Evolutionary conservation across 2,329 filamentous ascomycete species (phyloP).

Genomic region (Epichloe scottii): DNA sequence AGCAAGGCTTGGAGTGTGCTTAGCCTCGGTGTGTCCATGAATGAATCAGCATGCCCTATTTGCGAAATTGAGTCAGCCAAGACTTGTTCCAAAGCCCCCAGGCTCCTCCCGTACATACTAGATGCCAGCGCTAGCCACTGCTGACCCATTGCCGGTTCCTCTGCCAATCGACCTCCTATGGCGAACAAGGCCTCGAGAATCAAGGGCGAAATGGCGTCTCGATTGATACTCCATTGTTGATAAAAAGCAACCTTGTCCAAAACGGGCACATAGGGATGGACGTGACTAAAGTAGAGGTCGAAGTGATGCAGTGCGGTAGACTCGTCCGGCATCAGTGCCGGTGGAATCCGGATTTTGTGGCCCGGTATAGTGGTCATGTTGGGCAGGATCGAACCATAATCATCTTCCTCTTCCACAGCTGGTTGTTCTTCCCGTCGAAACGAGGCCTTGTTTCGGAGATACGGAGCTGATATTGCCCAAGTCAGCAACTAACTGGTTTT

Average conservation of each 20-base stretch:
- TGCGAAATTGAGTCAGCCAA: background rate
- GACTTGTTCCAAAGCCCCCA: background rate
- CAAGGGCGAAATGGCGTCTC: slow-evolving; percentile 76
- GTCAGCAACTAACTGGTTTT: background rate
- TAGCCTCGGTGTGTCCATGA: slow-evolving; percentile 80
- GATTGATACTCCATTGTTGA: slow-evolving; percentile 75
- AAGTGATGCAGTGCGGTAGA: slow-evolving; percentile 75
- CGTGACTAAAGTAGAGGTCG: slow-evolving; percentile 77
- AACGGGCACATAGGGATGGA: slow-evolving; percentile 88
- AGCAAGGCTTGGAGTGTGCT: slow-evolving; percentile 87
- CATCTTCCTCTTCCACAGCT: slow-evolving; percentile 56
- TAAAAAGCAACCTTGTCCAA: slow-evolving; percentile 74
- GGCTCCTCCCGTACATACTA: slow-evolving; percentile 35
- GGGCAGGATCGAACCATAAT: slow-evolving; percentile 60
- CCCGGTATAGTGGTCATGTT: slow-evolving; percentile 56
- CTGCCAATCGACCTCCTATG: slow-evolving; percentile 70
- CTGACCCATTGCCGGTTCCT: slow-evolving; percentile 72
- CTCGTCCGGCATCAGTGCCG: slow-evolving; percentile 84
- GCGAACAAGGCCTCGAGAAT: slow-evolving; percentile 86
- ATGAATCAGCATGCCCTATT: slow-evolving; percentile 76
- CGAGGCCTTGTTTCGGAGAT: slow-evolving; percentile 55
- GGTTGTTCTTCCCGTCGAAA: slow-evolving; percentile 45
- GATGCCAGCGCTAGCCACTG: slow-evolving; percentile 89
- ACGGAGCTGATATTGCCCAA: slow-evolving; percentile 49
- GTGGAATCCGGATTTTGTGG: slow-evolving; percentile 73